Base-by-base conservation (phyloP, 371 early-diverging fungal species). In the Mortierella sp. region DNA sequence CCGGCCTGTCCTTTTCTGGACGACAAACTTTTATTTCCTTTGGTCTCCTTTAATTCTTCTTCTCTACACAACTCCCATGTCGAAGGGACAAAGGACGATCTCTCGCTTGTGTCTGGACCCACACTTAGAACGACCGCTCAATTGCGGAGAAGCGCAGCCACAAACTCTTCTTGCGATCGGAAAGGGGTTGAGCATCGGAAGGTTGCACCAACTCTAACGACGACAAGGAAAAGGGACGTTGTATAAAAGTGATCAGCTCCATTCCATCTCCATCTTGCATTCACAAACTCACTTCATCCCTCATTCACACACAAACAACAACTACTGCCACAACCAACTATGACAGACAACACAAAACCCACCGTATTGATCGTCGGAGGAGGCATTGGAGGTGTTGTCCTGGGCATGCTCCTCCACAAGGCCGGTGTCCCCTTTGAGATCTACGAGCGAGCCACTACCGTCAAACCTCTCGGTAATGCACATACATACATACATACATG, bases 281-380 rank as follows among this genome's bases (percentile, higher is more conserved):
- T 46, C 48, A 46, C 48, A 46, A 5, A 10, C 48, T 13, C 1
- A 43, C 3, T 8, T 43, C 43, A n/a, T n/a, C n/a, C n/a, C n/a
- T n/a, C n/a, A n/a, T n/a, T 43, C 43, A 43, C 8, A 43, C 43
- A 43, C 5, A 3, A 43, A 43, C 48, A 46, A 46, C 48, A 46
- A 13, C 48, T 5, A 46, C 48, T 5, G 13, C 48, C 2, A 46
- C 48, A 46, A 13, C 48, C 2, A 8, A 37, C 34, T 21, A 64
- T 64, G 64, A 19, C 64, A 37, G 24, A 14, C 6, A 16, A 31
- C 19, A 26, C 24, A 0, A 64, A 37, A 64, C 72, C 72, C 28
- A 71, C 50, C 9, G 51, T 71, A 0, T 50, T 71, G 14, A 71
- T 71, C 4, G 72, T 71, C 34, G 72, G 72, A 19, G 72, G 51